Base-by-base conservation (phyloP, 2,329 filamentous ascomycete genomes). In the Curvularia spicifera region DNA sequence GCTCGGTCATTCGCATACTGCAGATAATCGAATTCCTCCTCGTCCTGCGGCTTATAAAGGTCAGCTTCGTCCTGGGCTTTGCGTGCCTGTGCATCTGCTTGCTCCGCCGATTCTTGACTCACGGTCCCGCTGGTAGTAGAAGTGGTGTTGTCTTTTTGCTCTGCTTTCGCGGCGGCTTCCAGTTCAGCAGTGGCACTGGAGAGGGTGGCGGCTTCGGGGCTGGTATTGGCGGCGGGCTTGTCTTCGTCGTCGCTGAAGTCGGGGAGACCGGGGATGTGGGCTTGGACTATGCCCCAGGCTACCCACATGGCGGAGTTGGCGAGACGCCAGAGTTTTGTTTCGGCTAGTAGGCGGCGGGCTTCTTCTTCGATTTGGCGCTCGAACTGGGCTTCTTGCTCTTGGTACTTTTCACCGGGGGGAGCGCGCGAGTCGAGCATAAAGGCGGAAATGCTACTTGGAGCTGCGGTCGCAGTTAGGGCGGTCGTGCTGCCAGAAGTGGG, bases 241-340 rank as follows among this genome's bases (percentile, higher is more conserved):
- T 67, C 58, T 15, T 67, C 60, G 24, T 63, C 55, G 1, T 65
- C 60, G 13, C 77, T 78, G 35, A 81, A 80, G 15, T 79, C 78
- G 18, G 89, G 86, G 73, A 94, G 82, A 0, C 88, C 91, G 0
- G 91, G 88, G 1, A 96, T 83, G 74, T 95, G 93, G 47, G 95
- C 94, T 78, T 99, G 95, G 51, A 99, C 90, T 61, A 98, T 91
- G 24, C 95, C 95, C 95, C 95, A 99, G 1, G 93, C 91, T 24
- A 96, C 87, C 95, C 95, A 99, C 78, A 91, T 87, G 1, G 91
- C 92, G 35, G 89, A 93, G 78, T 95, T 96, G 39, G 92, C 91
- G 0, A 91, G 82, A 3, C 95, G 87, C 95, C 95, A 99, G 45
- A 96, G 81, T 15, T 87, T 83, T 2, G 91, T 88, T 78, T 98